Conservation (phyloP, 495 filamentous ascomycete genomes). For the Talaromyces borbonicus region DNA sequence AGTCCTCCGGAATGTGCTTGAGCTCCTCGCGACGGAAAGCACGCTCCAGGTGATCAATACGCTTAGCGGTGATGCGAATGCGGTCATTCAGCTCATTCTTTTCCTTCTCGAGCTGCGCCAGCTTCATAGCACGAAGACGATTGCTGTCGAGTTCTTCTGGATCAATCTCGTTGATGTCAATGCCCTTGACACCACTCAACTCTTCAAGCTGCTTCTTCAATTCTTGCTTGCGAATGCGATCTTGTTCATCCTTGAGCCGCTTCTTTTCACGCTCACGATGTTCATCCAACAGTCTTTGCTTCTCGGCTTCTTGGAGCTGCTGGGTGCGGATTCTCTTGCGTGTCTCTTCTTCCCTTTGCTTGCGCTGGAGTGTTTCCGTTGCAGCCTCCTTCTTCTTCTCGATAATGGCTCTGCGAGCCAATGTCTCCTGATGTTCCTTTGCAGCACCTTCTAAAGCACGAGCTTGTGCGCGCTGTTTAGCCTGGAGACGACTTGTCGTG, state of each 20-base stretch:
- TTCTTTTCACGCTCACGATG: slow-evolving; percentile 83
- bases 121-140: slow-evolving; percentile 84
- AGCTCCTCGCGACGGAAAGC: slow-evolving; percentile 90
- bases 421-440: slow-evolving; percentile 80
- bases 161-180: slow-evolving; percentile 70
- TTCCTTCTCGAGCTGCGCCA: slow-evolving; percentile 91
- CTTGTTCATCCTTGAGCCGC: slow-evolving; percentile 80
- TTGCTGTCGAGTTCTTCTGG: slow-evolving; percentile 78
- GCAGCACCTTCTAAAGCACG: slow-evolving; percentile 79
- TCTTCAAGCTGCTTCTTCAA: slow-evolving; percentile 93
- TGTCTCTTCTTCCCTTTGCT: slow-evolving; percentile 86
- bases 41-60: slow-evolving; percentile 95
- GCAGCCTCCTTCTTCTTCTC: slow-evolving; percentile 94
- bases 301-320: slow-evolving; percentile 79
- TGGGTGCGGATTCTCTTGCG: slow-evolving; percentile 74
- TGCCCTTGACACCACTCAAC: slow-evolving; percentile 65
- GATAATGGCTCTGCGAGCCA: slow-evolving; percentile 82
- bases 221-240: slow-evolving; percentile 85
- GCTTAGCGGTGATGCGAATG: slow-evolving; percentile 82
- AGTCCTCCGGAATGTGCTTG: slow-evolving; percentile 83
- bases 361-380: slow-evolving; percentile 69
- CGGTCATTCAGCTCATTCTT: slow-evolving; percentile 90
- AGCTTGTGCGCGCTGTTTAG: slow-evolving; percentile 68
- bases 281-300: slow-evolving; percentile 77
- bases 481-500: slow-evolving; percentile 65